These are phyloP conservation scores for Hypoxylon sp. DNA, from an alignment of 2,329 filamentous ascomycete genomes.

Conservation along the genomic window DNA sequence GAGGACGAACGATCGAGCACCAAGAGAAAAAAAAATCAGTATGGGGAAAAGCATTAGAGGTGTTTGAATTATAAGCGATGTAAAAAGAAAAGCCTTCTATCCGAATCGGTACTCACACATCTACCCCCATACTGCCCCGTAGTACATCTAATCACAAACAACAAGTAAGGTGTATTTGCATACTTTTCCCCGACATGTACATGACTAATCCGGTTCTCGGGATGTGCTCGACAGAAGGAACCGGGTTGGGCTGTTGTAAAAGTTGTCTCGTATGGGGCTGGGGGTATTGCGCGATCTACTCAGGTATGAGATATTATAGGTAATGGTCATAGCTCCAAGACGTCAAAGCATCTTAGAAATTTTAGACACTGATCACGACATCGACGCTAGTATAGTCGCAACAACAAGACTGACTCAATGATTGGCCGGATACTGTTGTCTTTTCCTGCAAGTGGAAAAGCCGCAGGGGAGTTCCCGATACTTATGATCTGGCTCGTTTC, in stretches of 20 bases:
- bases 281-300: slow-evolving; percentile 46
- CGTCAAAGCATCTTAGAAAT: slow-evolving; percentile 48
- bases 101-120: slow-evolving; percentile 24
- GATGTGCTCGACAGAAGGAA: slow-evolving; percentile 20
- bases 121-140: slow-evolving; percentile 9
- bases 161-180: slow-evolving; percentile 21
- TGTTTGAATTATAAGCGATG: slow-evolving; percentile 39
- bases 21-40: slow-evolving; percentile 22
- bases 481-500: slow-evolving; percentile 32
- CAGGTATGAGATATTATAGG: slow-evolving; percentile 40
- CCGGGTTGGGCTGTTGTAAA: slow-evolving; percentile 25
- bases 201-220: slow-evolving; percentile 48
- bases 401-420: slow-evolving; percentile 44
- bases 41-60: slow-evolving; percentile 31
- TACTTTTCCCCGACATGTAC: slow-evolving; percentile 18
- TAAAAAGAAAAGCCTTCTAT: slow-evolving; percentile 7
- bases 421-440: slow-evolving; percentile 48
- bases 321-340: slow-evolving; percentile 8
- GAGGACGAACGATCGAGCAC: slow-evolving; percentile 8
- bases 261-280: slow-evolving; percentile 37
- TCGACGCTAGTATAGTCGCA: slow-evolving; percentile 55
- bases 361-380: slow-evolving; percentile 58
- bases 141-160: slow-evolving; percentile 12
- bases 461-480: slow-evolving; percentile 43
- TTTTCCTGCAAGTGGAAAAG: slow-evolving; percentile 41